Conservation (phyloP, 2,329 filamentous ascomycete species). For the Diaporthe citrichinensis region DNA sequence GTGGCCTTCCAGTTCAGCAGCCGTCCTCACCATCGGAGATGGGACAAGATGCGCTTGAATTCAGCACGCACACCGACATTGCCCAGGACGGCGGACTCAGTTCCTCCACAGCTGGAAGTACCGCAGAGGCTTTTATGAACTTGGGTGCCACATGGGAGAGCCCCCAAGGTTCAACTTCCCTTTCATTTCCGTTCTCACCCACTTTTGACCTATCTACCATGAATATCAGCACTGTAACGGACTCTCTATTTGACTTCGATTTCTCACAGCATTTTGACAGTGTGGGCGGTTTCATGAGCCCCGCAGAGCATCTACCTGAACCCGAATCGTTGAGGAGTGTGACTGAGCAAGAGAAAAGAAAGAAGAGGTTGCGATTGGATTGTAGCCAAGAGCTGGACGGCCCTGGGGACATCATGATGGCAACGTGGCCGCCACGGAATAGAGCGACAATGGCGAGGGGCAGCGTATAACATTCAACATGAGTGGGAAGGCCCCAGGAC, state of each 20-base stretch:
- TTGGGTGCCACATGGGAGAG: background rate
- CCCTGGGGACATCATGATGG: background rate
- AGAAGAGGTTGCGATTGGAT: slow-evolving; percentile 9
- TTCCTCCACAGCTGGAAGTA: background rate
- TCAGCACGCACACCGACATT: no score
- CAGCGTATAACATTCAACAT: slow-evolving; percentile 2
- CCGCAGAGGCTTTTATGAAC: background rate
- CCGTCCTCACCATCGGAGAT: background rate
- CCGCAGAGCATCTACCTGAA: slow-evolving; percentile 9
- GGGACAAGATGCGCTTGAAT: background rate
- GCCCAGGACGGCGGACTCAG: background rate
- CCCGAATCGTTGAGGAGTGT: background rate
- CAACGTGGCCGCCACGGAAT: background rate
- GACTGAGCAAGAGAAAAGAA: background rate
- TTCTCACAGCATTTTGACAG: slow-evolving; percentile 21
- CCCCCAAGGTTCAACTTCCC: background rate
- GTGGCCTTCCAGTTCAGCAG: background rate
- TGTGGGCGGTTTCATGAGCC: background rate
- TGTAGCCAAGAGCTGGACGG: slow-evolving; percentile 3
- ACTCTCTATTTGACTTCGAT: slow-evolving; percentile 7
- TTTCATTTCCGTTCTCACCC: background rate
- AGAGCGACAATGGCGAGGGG: slow-evolving; percentile 1
- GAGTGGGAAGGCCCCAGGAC: background rate
- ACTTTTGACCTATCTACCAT: background rate
- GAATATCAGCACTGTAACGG: background rate